phyloP scores from a whole-genome alignment of 441 rosid genomes.

The Viola pubescens region DNA sequence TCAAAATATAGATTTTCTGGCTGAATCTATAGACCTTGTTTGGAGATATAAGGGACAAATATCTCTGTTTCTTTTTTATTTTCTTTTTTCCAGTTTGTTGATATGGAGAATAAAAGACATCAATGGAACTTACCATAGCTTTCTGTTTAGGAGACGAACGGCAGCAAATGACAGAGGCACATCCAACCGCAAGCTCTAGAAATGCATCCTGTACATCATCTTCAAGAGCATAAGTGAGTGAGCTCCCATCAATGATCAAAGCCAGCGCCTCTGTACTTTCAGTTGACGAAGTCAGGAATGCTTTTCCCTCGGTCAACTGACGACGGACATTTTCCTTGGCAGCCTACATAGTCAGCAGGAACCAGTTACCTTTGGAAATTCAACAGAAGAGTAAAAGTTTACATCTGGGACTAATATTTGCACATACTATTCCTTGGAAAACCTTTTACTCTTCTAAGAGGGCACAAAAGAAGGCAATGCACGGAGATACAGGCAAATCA shows the following conservation, averaged over 20 bases:
- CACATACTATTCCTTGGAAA: background rate
- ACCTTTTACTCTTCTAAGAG: background rate
- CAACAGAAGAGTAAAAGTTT: background rate
- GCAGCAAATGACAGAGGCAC: conserved; percentile 97
- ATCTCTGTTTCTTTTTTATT: too few relatives aligned
- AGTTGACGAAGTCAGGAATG: conserved; percentile 36
- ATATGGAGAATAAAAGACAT: background rate
- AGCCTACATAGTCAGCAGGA: conserved; percentile 38
- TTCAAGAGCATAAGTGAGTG: conserved; percentile 71
- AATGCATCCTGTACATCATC: conserved; percentile 59
- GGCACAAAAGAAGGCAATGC: too few relatives aligned
- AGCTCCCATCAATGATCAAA: conserved; percentile 82
- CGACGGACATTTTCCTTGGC: conserved; percentile 46
- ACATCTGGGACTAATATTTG: background rate
- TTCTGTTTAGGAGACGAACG: conserved; percentile 98
- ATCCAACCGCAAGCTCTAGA: conserved; percentile 78
- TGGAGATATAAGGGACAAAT: background rate
- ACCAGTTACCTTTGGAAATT: conserved; percentile 9
- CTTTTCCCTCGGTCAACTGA: conserved; percentile 53
- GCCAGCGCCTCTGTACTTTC: conserved; percentile 64
- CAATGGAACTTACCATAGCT: conserved; percentile 58
- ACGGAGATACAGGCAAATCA: too few relatives aligned
- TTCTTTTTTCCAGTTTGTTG: background rate
- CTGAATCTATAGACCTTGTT: too few relatives aligned
- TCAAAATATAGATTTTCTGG: too few relatives aligned